A percentile compares a stretch with the other conserved stretches of the same genome.
Evolutionary conservation across 805 yeast genomes (phyloP).

Genomic region (Hemisphaericaspora nanyangensis): DNA sequence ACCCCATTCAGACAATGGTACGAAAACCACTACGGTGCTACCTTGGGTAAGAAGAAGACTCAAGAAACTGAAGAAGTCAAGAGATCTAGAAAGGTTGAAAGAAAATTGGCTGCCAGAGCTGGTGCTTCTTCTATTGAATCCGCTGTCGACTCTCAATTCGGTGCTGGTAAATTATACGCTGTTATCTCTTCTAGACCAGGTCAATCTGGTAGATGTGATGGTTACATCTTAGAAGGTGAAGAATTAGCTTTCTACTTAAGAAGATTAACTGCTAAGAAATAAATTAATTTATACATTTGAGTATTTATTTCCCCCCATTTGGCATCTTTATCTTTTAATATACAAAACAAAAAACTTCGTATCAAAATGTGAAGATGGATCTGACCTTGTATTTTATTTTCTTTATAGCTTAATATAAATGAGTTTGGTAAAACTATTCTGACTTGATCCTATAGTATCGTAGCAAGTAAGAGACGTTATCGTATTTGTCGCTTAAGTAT

Average conservation of each 20-base stretch:
- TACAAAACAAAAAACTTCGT: not conserved
- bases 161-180: constrained; percentile 99
- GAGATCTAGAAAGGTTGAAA: constrained; percentile 77
- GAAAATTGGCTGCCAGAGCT: constrained; percentile 93
- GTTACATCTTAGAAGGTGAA: constrained; percentile 99
- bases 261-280: constrained; percentile 99
- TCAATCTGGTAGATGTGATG: constrained; percentile 99
- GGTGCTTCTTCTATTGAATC: constrained; percentile 78
- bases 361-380: not conserved
- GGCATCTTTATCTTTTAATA: constrained; percentile 1
- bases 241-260: constrained; percentile 99
- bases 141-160: constrained; percentile 94
- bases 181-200: constrained; percentile 99
- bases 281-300: constrained; percentile 26
- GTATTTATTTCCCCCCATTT: constrained; percentile 2
- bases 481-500: too few species aligned
- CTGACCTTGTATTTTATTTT: constrained; percentile 2
- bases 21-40: constrained; percentile 96
- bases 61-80: constrained; percentile 55
- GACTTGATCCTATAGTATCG: not conserved
- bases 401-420: constrained; percentile 1
- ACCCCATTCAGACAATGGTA: constrained; percentile 99
- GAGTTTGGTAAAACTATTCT: not conserved
- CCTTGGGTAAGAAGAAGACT: constrained; percentile 71
- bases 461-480: not conserved